phyloP scores from a whole-genome alignment of 148 eudicot species.

The Selenicereus undatus region DNA sequence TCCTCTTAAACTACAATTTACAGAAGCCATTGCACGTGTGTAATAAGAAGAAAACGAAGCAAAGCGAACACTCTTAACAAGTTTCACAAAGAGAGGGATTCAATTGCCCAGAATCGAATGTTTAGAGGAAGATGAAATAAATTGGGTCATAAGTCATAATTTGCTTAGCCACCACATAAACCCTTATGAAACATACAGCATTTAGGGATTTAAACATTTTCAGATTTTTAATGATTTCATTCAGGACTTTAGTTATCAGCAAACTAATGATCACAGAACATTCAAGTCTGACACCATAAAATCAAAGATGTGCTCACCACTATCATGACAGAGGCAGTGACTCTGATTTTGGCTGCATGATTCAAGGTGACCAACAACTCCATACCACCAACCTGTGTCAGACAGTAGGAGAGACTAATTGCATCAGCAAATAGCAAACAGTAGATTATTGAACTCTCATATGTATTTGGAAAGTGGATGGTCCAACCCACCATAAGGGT shows the following conservation, averaged over 20 bases:
- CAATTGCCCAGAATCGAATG: neutral
- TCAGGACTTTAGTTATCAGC: neutral
- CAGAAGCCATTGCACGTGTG: too few relatives aligned
- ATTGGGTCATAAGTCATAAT: neutral
- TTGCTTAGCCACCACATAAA: neutral
- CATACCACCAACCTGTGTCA: slow-evolving; percentile 94
- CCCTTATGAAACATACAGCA: too few relatives aligned
- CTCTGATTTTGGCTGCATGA: slow-evolving; percentile 45
- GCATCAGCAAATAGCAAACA: slow-evolving; percentile 4
- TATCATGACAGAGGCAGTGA: slow-evolving; percentile 57
- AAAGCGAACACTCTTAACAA: neutral
- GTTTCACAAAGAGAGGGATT: neutral
- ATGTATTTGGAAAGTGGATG: neutral
- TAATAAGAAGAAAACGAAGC: too few relatives aligned
- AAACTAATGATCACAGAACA: neutral
- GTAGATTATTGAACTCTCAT: neutral
- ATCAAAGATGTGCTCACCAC: slow-evolving; percentile 43
- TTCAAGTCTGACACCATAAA: neutral
- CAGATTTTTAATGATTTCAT: too few relatives aligned
- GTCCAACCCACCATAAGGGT: slow-evolving; percentile 56
- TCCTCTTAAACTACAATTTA: too few relatives aligned
- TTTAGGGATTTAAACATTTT: too few relatives aligned
- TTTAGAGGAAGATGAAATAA: neutral
- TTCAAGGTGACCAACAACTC: slow-evolving; percentile 81
- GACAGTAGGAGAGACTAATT: neutral